A percentile compares a stretch with the other conserved stretches of the same genome.
phyloP scores from a whole-genome alignment of 768 basidiomycete species.

The Tulasnella sp. region DNA sequence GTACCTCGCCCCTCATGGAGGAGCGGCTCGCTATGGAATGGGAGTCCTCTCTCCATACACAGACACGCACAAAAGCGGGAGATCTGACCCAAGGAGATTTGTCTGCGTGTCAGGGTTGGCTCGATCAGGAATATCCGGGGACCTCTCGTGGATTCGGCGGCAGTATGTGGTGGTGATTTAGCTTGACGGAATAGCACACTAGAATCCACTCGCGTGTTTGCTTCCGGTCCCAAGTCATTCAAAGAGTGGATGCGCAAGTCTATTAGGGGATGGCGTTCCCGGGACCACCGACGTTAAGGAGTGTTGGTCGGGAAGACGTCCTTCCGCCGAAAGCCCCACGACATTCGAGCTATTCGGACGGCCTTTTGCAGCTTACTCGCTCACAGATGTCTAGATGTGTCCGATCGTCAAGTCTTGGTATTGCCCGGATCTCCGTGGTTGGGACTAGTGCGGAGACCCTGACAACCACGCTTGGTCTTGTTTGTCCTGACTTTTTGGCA shows the following conservation, averaged over 20 bases:
- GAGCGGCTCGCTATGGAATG: background rate
- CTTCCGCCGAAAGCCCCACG: background rate
- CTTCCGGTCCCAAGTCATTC: background rate
- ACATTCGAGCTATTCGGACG: background rate
- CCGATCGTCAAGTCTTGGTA: background rate
- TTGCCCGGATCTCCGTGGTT: background rate
- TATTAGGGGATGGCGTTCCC: background rate
- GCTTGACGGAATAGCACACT: background rate
- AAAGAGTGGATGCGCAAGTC: background rate
- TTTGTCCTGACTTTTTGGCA: constrained; percentile 9
- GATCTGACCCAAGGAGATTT: background rate
- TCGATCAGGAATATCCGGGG: background rate
- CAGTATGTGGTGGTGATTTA: background rate
- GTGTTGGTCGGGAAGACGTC: background rate
- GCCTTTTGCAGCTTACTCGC: background rate
- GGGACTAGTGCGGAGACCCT: background rate
- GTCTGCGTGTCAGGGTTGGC: background rate
- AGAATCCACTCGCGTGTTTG: background rate
- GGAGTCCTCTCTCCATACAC: background rate
- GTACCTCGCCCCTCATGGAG: background rate
- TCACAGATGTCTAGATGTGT: background rate
- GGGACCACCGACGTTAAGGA: background rate
- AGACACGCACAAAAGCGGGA: background rate
- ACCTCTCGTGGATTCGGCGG: background rate
- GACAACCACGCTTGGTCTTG: background rate